A percentile compares a stretch with the other conserved stretches of the same genome.
Evolutionary conservation across 2,329 filamentous ascomycete genomes (phyloP).

Genomic region (Sporothrix variecibatus): DNA sequence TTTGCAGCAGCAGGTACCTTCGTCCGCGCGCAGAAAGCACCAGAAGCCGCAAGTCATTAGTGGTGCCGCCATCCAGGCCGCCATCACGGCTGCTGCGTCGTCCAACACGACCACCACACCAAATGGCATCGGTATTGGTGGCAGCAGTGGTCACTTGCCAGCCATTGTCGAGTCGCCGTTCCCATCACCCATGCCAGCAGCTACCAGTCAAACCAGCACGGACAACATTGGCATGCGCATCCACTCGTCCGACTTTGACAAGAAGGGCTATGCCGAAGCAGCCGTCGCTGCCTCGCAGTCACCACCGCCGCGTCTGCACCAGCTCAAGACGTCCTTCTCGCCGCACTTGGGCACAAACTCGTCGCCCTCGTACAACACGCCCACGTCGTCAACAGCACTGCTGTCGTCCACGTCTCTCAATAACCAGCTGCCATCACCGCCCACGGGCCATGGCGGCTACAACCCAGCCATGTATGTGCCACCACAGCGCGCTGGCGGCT

Average conservation of each 20-base stretch:
- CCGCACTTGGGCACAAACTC: constrained; percentile 28
- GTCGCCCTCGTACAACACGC: constrained; percentile 31
- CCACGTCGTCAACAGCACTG: constrained; percentile 32
- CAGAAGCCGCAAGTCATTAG: background rate
- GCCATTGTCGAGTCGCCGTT: constrained; percentile 34
- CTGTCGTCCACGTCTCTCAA: constrained; percentile 2
- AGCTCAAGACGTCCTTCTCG: constrained; percentile 33
- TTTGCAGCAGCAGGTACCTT: background rate
- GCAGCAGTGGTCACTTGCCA: constrained; percentile 17
- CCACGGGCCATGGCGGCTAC: constrained; percentile 23
- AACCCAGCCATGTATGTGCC: constrained; percentile 32
- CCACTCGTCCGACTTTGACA: constrained; percentile 21
- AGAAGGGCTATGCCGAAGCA: background rate
- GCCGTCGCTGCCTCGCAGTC: background rate
- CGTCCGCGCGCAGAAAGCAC: background rate
- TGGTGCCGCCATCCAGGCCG: background rate
- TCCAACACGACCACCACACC: background rate
- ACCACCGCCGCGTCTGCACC: constrained; percentile 29
- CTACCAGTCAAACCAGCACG: background rate
- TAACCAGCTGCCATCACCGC: background rate
- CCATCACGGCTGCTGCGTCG: background rate
- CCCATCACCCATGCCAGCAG: constrained; percentile 19
- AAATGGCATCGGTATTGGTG: background rate
- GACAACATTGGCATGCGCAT: constrained; percentile 15
- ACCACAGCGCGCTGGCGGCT: background rate